A percentile compares a stretch with the other conserved stretches of the same genome.
phyloP scores from a whole-genome alignment of 257 asterid species.

The Solanum tarapatanum region DNA sequence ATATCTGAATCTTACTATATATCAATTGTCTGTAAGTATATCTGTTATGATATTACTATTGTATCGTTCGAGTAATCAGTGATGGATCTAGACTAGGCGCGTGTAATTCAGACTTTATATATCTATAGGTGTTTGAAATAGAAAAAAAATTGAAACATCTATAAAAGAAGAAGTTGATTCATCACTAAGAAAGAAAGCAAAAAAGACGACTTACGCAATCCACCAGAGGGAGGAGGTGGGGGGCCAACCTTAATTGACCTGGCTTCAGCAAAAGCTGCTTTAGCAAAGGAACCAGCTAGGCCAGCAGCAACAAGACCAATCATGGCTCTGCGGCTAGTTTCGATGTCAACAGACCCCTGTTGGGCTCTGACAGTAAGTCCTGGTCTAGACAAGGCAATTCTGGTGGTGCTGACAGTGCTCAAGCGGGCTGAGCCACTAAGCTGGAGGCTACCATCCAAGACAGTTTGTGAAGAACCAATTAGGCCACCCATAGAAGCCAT shows the following conservation, averaged over 20 bases:
- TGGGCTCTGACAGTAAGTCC: conserved; percentile 58
- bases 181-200: not conserved
- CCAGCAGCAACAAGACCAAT: conserved; percentile 80
- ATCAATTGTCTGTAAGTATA: not conserved
- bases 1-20: not conserved
- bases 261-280: conserved; percentile 73
- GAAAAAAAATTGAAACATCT: not conserved
- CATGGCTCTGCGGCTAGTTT: conserved; percentile 74
- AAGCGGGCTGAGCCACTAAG: conserved; percentile 42
- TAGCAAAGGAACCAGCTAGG: conserved; percentile 57
- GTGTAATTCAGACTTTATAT: not conserved
- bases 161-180: not conserved
- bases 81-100: not conserved
- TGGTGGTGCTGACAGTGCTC: conserved; percentile 24
- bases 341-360: conserved; percentile 43
- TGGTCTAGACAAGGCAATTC: conserved; percentile 30
- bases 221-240: conserved; percentile 95
- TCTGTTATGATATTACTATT: not conserved
- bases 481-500: conserved; percentile 80
- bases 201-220: conserved; percentile 57
- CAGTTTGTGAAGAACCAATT: conserved; percentile 71
- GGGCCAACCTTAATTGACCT: conserved; percentile 69
- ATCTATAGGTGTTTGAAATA: not conserved
- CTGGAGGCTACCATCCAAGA: conserved; percentile 73
- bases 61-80: not conserved